A percentile compares a stretch with the other conserved stretches of the same genome.
Evolutionary conservation across 495 filamentous ascomycete species (phyloP).

Genomic region (Xylaria cubensis): DNA sequence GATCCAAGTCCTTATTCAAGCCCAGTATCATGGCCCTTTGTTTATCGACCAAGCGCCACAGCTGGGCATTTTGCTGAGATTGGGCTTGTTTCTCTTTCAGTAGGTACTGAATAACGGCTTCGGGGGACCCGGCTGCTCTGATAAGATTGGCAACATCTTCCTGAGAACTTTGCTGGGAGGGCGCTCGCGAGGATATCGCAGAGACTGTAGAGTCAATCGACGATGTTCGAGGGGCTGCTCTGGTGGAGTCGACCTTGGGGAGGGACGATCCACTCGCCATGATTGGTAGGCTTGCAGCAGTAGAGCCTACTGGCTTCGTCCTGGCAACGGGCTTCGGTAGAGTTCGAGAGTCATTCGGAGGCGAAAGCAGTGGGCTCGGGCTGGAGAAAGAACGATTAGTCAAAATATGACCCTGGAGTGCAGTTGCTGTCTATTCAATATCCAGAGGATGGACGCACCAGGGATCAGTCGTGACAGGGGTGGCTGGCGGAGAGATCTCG

Average conservation of each 20-base stretch:
- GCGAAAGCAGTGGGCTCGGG: slow-evolving; percentile 37
- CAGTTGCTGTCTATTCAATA: too few relatives aligned
- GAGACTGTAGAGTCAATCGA: slow-evolving; percentile 97
- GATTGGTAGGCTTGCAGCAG: slow-evolving; percentile 31
- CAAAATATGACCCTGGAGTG: slow-evolving; percentile 21
- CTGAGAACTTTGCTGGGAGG: slow-evolving; percentile 67
- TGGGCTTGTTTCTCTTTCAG: slow-evolving; percentile 90
- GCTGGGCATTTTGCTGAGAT: slow-evolving; percentile 85
- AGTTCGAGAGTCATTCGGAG: slow-evolving; percentile 53
- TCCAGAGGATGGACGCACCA: slow-evolving; percentile 45
- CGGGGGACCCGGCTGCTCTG: slow-evolving; percentile 83
- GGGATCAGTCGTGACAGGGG: slow-evolving; percentile 25
- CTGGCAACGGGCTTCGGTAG: slow-evolving; percentile 45
- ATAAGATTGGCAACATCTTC: slow-evolving; percentile 80
- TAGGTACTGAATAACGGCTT: slow-evolving; percentile 86
- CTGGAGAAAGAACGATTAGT: slow-evolving; percentile 37
- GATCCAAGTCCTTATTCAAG: slow-evolving; percentile 92
- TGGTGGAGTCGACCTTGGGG: slow-evolving; percentile 33
- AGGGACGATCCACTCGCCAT: slow-evolving; percentile 37
- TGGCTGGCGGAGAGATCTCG: slow-evolving; percentile 24
- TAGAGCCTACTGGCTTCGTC: slow-evolving; percentile 48
- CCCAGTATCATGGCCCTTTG: slow-evolving; percentile 92
- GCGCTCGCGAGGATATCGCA: slow-evolving; percentile 73
- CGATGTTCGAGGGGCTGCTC: slow-evolving; percentile 71
- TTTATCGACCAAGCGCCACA: slow-evolving; percentile 96